Percentiles rank a stretch among this genome's conserved stretches.
Evolutionary conservation across 1,284 basidiomycete genomes (phyloP).

Genomic region (Tylopilus sp.): DNA sequence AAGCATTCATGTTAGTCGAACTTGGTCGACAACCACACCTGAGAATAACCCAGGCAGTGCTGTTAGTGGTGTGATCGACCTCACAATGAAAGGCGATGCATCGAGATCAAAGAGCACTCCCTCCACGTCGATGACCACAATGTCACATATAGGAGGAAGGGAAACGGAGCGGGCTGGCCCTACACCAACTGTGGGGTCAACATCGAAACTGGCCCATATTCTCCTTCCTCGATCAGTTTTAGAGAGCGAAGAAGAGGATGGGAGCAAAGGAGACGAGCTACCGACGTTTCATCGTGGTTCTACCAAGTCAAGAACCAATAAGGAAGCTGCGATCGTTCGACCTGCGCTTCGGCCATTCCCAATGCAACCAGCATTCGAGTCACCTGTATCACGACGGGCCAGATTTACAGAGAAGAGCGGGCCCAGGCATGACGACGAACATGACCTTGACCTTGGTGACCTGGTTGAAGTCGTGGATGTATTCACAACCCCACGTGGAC

Average conservation of each 20-base stretch:
- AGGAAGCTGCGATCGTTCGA: not conserved
- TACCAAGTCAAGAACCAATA: constrained; percentile 1
- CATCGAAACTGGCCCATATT: constrained; percentile 19
- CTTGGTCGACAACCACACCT: not conserved
- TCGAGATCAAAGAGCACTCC: not conserved
- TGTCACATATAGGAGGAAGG: too few species aligned
- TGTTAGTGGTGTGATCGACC: constrained; percentile 2
- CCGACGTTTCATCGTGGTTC: constrained; percentile 20
- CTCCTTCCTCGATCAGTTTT: constrained; percentile 2
- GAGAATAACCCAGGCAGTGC: not conserved
- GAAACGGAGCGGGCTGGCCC: too few species aligned
- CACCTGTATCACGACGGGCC: not conserved
- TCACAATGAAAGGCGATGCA: not conserved
- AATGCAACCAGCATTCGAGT: constrained; percentile 14
- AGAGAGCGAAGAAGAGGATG: constrained; percentile 16
- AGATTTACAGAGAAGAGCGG: not conserved
- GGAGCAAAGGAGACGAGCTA: constrained; percentile 16
- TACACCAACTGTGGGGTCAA: not conserved
- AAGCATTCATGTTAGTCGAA: not conserved
- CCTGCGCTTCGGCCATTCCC: constrained; percentile 26
- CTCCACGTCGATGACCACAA: not conserved
- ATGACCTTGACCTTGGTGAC: not conserved
- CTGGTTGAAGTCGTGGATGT: constrained; percentile 20
- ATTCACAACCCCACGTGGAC: constrained; percentile 20
- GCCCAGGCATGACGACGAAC: not conserved